Base-by-base conservation (phyloP, 495 filamentous ascomycete species). In the Neurospora sp. region DNA sequence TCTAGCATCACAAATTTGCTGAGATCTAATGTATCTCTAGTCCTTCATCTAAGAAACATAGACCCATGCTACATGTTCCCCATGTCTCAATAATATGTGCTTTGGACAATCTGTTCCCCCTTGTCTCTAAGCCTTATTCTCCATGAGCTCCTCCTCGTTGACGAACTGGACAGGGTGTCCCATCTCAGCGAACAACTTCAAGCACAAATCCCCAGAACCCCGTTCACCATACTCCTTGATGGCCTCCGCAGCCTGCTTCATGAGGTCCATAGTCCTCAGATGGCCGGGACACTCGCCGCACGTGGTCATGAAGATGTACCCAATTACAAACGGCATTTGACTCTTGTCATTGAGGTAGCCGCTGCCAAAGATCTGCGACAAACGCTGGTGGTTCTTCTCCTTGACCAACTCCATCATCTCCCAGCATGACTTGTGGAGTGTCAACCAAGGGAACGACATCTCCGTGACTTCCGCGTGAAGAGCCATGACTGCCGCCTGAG, bases 401-500 rank as follows among this genome's bases (percentile, higher is more conserved):
- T 79, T 76, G 2, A 85, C 77, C 2, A 59, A 37, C 20, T 80
- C 75, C 37, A 86, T 77, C 7, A 83, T 66, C 37, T 39, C 71
- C 82, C 81, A 86, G 75, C 80, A 83, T n/a, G 41, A 59, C 27
- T 78, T 76, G 72, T 86, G 85, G 74, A 86, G 66, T 1, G 39
- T 39, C 2, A 83, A 54, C 40, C 82, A 84, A 38, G 84, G 83
- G 44, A 84, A 80, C 35, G 73, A 40, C 3, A 82, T 39, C 69
- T 81, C 81, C 1, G 79, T 4, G 1, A 77, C 35, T 71, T 85
- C 83, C 11, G 31, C 71, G 3, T 82, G 46, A 16, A 82, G 71
- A 8, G 76, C 72, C 27, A 75, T 35, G 10, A 73, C 69, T 2
- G 80, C 46, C 35, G 69, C 16, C 35, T 71, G 42, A 20, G 80